phyloP scores from a whole-genome alignment of 2,329 filamentous ascomycete genomes.

The Pseudogymnoascus sp. region DNA sequence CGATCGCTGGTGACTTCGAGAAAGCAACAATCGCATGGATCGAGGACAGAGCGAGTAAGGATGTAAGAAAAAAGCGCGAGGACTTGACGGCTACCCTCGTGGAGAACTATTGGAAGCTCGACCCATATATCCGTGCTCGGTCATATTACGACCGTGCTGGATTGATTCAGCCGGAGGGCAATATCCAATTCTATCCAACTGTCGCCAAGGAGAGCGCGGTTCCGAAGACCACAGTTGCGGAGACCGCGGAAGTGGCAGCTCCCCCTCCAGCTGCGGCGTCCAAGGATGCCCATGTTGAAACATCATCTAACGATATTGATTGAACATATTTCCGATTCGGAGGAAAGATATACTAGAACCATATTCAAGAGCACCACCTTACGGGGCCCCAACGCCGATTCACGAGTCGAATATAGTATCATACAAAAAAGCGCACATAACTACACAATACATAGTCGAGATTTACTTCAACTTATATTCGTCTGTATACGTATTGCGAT shows the following conservation, averaged over 20 bases:
- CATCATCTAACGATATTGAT: slow-evolving; percentile 25
- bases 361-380: neutral
- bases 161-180: slow-evolving; percentile 57
- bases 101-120: slow-evolving; percentile 78
- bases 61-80: slow-evolving; percentile 48
- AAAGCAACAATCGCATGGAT: slow-evolving; percentile 70
- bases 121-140: slow-evolving; percentile 76
- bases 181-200: slow-evolving; percentile 59
- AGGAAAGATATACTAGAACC: slow-evolving; percentile 1
- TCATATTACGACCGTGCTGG: slow-evolving; percentile 79
- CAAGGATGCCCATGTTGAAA: slow-evolving; percentile 17
- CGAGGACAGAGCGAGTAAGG: slow-evolving; percentile 36
- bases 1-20: slow-evolving; percentile 66
- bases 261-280: slow-evolving; percentile 14
- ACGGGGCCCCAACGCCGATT: neutral
- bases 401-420: neutral
- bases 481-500: neutral
- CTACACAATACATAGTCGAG: slow-evolving; percentile 11
- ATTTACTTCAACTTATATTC: neutral
- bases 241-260: slow-evolving; percentile 10
- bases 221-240: neutral
- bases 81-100: slow-evolving; percentile 54
- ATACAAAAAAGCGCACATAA: slow-evolving; percentile 12
- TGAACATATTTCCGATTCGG: slow-evolving; percentile 15
- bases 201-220: slow-evolving; percentile 13